Percentiles rank a stretch among this genome's conserved stretches.
phyloP scores from a whole-genome alignment of 78 protist species.

The Polysphondylium violaceum region DNA sequence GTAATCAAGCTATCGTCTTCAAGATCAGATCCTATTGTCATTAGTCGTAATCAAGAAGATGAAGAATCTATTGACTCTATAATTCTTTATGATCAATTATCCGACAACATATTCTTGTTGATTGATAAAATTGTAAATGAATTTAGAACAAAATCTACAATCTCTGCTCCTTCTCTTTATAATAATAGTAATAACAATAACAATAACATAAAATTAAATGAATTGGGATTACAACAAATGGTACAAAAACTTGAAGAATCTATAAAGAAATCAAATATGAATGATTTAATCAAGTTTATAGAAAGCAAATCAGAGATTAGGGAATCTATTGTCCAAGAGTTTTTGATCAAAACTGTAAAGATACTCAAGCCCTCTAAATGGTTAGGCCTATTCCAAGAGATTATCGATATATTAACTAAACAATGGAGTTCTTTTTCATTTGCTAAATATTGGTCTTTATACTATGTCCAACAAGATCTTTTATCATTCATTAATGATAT shows the following conservation, averaged over 20 bases:
- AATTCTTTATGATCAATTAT: neutral
- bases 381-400: conserved; percentile 9
- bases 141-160: neutral
- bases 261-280: neutral
- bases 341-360: neutral
- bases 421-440: neutral
- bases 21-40: neutral
- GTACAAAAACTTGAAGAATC: conserved; percentile 1
- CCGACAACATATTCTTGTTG: conserved; percentile 15
- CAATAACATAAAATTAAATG: neutral
- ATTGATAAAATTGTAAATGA: conserved; percentile 12
- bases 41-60: conserved; percentile 15
- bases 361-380: conserved; percentile 26
- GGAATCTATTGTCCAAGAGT: conserved; percentile 2
- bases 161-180: too few relatives aligned
- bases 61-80: conserved; percentile 9
- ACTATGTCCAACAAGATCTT: neutral
- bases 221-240: too few relatives aligned
- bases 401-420: conserved; percentile 1
- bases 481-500: conserved; percentile 17
- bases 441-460: neutral
- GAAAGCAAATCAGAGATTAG: neutral
- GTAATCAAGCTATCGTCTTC: too few relatives aligned
- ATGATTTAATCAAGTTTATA: conserved; percentile 8
- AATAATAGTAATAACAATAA: neutral